Evolutionary conservation across 345 rosid genomes (phyloP), one percentile per base, ranked within the genome.

Genomic region (Acer negundo): DNA sequence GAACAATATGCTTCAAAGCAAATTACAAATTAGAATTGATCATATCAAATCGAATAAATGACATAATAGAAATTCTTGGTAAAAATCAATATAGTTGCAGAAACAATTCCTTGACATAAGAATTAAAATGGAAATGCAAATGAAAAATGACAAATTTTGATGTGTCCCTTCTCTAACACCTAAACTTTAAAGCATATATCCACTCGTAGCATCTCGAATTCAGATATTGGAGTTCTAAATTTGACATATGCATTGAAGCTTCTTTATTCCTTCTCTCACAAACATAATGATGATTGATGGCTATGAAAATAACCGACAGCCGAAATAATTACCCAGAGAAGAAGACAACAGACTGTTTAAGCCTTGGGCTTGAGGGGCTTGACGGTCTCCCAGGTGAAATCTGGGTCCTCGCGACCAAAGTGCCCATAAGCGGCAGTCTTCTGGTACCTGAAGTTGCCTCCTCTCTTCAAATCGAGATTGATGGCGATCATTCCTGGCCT

Each of bases 401-500:
- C 93, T 26, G 92, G 84, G 69, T 89, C 97, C 3, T 90, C 91
- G 55, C 94, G 93, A 1, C 94, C 93, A 11, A 92, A 92, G 80
- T 89, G 91, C 26, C 92, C 93, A 73, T 90, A 92, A 5, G 92
- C 94, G 23, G 94, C 92, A 1, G 92, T 89, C 79, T 92, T 92
- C 81, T 89, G 97, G 85, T 80, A 90, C 88, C 94, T 87, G 81
- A 82, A 87, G 38, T 89, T 90, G 80, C 90, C 92, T 78, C 94
- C 94, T 73, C 90, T 87, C 87, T 77, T 89, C 85, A 90, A 80
- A 73, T 90, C 97, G 16, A 89, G 97, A 80, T 92, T 90, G 79
- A 92, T 82, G 9, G 94, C 85, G 69, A 92, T 90, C 94, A 89
- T 92, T 69, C 94, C 97, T 1, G 94, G 91, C 89, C 94, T 87